A percentile compares a stretch with the other conserved stretches of the same genome.
Conservation (phyloP, 805 yeast genomes). For the Kluyveromyces wickerhamii region DNA sequence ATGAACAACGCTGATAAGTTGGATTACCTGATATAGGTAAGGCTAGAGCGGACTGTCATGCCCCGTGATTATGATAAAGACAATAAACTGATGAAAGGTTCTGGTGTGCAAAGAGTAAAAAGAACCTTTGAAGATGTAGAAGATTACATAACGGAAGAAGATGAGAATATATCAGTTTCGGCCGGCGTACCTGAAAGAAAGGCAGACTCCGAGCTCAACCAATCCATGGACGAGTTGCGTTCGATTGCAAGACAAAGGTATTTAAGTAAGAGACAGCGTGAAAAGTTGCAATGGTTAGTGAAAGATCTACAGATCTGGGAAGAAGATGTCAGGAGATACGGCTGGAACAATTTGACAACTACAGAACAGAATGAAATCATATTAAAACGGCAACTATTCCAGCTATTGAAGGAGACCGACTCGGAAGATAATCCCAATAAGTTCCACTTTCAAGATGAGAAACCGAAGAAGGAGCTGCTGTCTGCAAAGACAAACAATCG, state of each 20-base stretch:
- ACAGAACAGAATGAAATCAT: constrained; percentile 45
- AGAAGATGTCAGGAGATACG: constrained; percentile 40
- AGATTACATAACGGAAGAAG: constrained; percentile 13
- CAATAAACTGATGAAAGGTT: constrained; percentile 9
- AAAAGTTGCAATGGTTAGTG: constrained; percentile 36
- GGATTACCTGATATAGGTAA: too few relatives aligned
- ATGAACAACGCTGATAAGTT: background rate
- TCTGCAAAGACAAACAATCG: constrained; percentile 11
- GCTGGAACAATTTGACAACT: constrained; percentile 45
- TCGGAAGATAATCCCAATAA: constrained; percentile 18
- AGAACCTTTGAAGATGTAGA: constrained; percentile 12
- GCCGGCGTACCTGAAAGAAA: background rate
- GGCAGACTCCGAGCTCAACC: constrained; percentile 8
- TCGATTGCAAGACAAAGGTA: constrained; percentile 43
- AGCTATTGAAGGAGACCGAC: constrained; percentile 35
- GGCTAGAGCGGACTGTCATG: too few relatives aligned
- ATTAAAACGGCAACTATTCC: constrained; percentile 42
- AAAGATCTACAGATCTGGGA: constrained; percentile 44
- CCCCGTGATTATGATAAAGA: too few relatives aligned
- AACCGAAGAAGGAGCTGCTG: constrained; percentile 25
- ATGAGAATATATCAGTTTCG: constrained; percentile 2
- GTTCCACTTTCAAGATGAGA: constrained; percentile 35
- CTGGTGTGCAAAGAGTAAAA: constrained; percentile 19
- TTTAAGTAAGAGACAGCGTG: constrained; percentile 40
- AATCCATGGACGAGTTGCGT: constrained; percentile 33